Conservation (phyloP, 1,284 basidiomycete genomes). For the Tylopilus sp. region DNA sequence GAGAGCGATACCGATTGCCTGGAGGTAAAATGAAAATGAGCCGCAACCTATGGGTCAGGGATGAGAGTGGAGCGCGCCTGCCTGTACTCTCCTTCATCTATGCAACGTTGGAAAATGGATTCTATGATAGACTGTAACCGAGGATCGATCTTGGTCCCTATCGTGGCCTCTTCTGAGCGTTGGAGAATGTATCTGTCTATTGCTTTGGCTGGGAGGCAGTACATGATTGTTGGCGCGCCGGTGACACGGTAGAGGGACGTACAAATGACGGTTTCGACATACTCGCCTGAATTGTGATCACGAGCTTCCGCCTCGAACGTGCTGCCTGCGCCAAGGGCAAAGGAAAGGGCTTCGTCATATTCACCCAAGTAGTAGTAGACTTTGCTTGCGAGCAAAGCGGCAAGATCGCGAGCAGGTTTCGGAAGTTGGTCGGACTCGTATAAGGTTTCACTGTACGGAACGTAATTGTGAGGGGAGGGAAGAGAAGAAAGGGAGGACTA, state of each 20-base stretch:
- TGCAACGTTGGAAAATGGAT: slow-evolving; percentile 79
- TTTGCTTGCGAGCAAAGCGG: slow-evolving; percentile 89
- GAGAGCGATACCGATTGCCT: slow-evolving; percentile 93
- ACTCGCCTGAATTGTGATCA: slow-evolving; percentile 70
- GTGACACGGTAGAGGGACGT: slow-evolving; percentile 35
- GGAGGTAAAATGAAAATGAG: slow-evolving; percentile 11
- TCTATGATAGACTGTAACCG: slow-evolving; percentile 82
- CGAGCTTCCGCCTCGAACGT: slow-evolving; percentile 78
- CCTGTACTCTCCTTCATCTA: slow-evolving; percentile 83
- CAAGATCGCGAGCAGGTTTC: slow-evolving; percentile 68
- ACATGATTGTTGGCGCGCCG: slow-evolving; percentile 4
- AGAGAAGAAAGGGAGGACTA: slow-evolving; percentile 19
- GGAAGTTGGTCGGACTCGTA: slow-evolving; percentile 81
- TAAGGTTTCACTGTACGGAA: slow-evolving; percentile 68
- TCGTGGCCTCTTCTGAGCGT: slow-evolving; percentile 47
- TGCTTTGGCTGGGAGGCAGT: slow-evolving; percentile 67
- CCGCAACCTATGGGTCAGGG: background rate
- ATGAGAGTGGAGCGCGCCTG: slow-evolving; percentile 53
- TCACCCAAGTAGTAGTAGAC: slow-evolving; percentile 95
- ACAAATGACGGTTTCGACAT: slow-evolving; percentile 92
- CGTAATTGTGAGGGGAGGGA: slow-evolving; percentile 15
- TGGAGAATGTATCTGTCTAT: slow-evolving; percentile 85
- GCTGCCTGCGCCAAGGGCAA: slow-evolving; percentile 85
- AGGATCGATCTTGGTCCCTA: slow-evolving; percentile 64
- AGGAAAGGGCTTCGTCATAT: slow-evolving; percentile 89